phyloP scores from a whole-genome alignment of 2,329 filamentous ascomycete species.

The Exophiala dermatitidis region DNA sequence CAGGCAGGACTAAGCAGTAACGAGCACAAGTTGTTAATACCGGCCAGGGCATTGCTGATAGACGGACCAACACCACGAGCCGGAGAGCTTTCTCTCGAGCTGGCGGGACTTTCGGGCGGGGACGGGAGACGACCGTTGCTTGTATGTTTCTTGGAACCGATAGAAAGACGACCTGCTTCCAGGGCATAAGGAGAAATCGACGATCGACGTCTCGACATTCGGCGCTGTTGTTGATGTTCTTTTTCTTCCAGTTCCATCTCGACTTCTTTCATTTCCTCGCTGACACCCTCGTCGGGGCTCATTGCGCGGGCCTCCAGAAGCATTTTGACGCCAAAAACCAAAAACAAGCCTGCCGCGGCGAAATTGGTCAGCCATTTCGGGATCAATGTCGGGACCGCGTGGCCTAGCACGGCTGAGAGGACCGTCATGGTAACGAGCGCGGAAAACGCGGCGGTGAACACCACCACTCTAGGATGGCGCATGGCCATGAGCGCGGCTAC shows the following conservation, averaged over 20 bases:
- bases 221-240: constrained; percentile 61
- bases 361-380: constrained; percentile 88
- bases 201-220: constrained; percentile 51
- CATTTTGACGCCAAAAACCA: constrained; percentile 80
- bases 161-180: constrained; percentile 65
- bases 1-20: constrained; percentile 88
- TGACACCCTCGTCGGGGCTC: constrained; percentile 80
- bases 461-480: constrained; percentile 88
- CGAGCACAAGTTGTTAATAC: constrained; percentile 78
- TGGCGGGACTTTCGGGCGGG: constrained; percentile 68
- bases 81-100: constrained; percentile 54
- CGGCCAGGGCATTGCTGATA: constrained; percentile 46
- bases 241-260: constrained; percentile 91
- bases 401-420: constrained; percentile 83
- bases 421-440: constrained; percentile 92
- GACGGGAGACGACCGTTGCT: constrained; percentile 66
- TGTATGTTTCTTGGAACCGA: constrained; percentile 55
- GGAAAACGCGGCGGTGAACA: constrained; percentile 90
- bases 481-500: constrained; percentile 98
- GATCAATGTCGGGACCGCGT: constrained; percentile 82
- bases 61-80: constrained; percentile 35
- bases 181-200: constrained; percentile 68
- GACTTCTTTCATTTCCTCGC: constrained; percentile 97
- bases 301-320: constrained; percentile 81
- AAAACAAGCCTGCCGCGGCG: constrained; percentile 74